A percentile compares a stretch with the other conserved stretches of the same genome.
Conservation (phyloP, 805 yeast genomes). For the Yamadazyma insecticola region DNA sequence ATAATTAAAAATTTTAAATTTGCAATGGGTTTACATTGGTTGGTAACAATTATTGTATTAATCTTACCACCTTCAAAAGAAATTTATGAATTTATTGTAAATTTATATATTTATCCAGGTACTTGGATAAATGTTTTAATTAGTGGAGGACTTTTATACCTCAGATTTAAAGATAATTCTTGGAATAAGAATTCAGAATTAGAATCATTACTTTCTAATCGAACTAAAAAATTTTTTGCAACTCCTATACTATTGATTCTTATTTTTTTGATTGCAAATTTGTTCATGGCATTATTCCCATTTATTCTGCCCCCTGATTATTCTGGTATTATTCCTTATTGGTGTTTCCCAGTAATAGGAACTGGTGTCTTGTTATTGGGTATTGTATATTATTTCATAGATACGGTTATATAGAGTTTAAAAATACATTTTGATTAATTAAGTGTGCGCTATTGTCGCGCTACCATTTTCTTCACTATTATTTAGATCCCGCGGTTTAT, state of each 20-base stretch:
- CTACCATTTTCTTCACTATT: too few relatives aligned
- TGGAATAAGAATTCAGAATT: conserved; percentile 21
- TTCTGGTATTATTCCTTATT: conserved; percentile 43
- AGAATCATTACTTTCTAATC: conserved; percentile 8
- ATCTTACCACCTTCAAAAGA: conserved; percentile 60
- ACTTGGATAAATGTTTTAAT: conserved; percentile 53
- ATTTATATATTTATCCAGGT: conserved; percentile 60
- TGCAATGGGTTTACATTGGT: conserved; percentile 52
- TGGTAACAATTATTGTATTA: conserved; percentile 49
- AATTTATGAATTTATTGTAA: conserved; percentile 59
- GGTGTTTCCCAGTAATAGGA: conserved; percentile 55
- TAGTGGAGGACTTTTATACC: conserved; percentile 49
- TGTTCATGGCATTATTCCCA: conserved; percentile 51
- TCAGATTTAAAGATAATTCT: conserved; percentile 35
- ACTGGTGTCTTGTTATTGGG: conserved; percentile 42
- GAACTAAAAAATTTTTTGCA: conserved; percentile 3
- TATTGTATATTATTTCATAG: conserved; percentile 19
- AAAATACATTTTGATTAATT: neutral
- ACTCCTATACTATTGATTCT: conserved; percentile 26
- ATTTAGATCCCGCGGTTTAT: too few relatives aligned
- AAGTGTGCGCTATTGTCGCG: too few relatives aligned
- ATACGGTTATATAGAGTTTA: neutral
- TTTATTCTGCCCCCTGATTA: conserved; percentile 43
- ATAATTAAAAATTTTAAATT: conserved; percentile 40
- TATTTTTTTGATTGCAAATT: conserved; percentile 41